A percentile compares a stretch with the other conserved stretches of the same genome.
phyloP scores from a whole-genome alignment of 2,329 filamentous ascomycete species.

The Pseudopyrenochaeta lycopersici region DNA sequence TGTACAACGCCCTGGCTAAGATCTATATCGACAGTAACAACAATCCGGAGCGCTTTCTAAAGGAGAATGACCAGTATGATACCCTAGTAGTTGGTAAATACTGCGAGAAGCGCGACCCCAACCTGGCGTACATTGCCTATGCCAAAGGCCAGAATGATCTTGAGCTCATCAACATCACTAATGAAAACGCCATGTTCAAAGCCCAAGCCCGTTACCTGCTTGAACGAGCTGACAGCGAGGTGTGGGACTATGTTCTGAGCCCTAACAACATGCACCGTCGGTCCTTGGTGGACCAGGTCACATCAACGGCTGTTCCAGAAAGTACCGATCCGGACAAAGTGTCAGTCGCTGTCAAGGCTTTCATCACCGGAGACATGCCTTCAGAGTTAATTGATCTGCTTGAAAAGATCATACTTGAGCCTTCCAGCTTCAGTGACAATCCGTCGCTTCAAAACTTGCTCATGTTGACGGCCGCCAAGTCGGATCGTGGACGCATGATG shows the following conservation, averaged over 20 bases:
- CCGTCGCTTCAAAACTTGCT: slow-evolving; percentile 94
- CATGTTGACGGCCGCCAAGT: slow-evolving; percentile 95
- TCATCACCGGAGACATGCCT: slow-evolving; percentile 89
- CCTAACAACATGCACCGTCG: slow-evolving; percentile 95
- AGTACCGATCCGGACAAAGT: slow-evolving; percentile 94
- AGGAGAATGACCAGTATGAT: slow-evolving; percentile 97
- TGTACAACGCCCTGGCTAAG: slow-evolving; percentile 97
- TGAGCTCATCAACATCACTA: slow-evolving; percentile 96
- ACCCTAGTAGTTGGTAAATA: slow-evolving; percentile 93
- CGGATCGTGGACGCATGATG: slow-evolving; percentile 93
- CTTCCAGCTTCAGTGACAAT: slow-evolving; percentile 98
- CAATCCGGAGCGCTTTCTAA: slow-evolving; percentile 95
- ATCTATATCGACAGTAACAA: slow-evolving; percentile 99
- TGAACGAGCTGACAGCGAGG: slow-evolving; percentile 85
- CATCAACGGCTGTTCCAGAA: slow-evolving; percentile 85
- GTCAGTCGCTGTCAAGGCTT: slow-evolving; percentile 90
- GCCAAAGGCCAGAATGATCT: slow-evolving; percentile 96
- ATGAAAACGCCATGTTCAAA: slow-evolving; percentile 99
- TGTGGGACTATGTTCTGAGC: slow-evolving; percentile 94
- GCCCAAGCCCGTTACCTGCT: slow-evolving; percentile 96
- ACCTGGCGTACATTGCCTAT: slow-evolving; percentile 93
- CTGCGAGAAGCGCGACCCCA: slow-evolving; percentile 98
- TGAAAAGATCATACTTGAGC: slow-evolving; percentile 99
- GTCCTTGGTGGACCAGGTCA: slow-evolving; percentile 94
- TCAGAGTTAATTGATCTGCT: slow-evolving; percentile 95